Evolutionary conservation across 495 filamentous ascomycete species (phyloP).

Genomic region (Annulohypoxylon maeteangense): DNA sequence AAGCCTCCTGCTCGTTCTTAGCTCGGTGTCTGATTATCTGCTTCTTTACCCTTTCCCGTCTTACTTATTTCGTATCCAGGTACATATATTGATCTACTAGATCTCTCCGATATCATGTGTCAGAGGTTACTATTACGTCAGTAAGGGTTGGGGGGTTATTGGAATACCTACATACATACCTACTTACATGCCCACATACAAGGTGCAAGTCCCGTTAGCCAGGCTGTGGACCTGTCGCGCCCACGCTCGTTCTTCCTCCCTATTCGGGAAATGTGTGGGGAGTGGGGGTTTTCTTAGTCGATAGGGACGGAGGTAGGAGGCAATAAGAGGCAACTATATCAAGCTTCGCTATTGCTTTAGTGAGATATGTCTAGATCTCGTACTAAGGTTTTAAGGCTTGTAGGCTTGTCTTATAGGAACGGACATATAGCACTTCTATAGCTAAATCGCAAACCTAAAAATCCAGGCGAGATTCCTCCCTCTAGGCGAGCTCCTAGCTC

Average conservation of each 20-base stretch:
- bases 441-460: neutral
- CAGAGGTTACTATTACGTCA: constrained; percentile 11
- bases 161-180: too few relatives aligned
- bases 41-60: neutral
- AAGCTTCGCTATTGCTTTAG: neutral
- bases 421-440: neutral
- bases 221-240: neutral
- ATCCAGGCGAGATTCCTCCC: neutral
- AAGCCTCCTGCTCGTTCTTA: neutral
- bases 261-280: constrained; percentile 40
- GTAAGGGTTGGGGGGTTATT: neutral
- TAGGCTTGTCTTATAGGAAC: neutral
- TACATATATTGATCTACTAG: constrained; percentile 4
- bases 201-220: neutral
- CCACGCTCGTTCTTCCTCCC: constrained; percentile 33
- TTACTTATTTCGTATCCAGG: neutral
- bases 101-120: constrained; percentile 1
- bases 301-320: neutral
- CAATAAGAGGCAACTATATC: constrained; percentile 6
- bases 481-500: neutral
- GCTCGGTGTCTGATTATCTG: neutral
- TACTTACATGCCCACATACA: too few relatives aligned
- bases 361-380: constrained; percentile 3
- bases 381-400: neutral
- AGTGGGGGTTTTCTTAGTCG: constrained; percentile 25